Evolutionary conservation across 31 red algal genomes (phyloP).

Genomic region (Porphyra umbilicalis): DNA sequence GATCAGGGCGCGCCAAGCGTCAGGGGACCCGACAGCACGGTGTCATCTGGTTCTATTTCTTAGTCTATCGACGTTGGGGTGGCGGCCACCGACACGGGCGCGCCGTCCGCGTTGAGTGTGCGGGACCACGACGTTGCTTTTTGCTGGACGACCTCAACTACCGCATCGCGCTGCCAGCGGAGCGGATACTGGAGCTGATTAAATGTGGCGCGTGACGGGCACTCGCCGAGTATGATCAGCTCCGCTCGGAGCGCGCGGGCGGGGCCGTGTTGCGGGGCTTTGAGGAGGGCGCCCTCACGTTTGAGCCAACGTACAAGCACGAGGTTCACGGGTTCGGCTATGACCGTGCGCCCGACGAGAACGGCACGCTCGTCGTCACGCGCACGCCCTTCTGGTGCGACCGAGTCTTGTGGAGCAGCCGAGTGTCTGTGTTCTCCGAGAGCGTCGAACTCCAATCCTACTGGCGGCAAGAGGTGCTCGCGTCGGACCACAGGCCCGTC

Average conservation of each 20-base stretch:
- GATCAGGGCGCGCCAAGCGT: too few species aligned
- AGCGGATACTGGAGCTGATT: constrained; percentile 58
- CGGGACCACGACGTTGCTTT: constrained; percentile 95
- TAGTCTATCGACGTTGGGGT: background rate
- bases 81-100: background rate
- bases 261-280: constrained; percentile 70
- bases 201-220: constrained; percentile 47
- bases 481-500: constrained; percentile 92
- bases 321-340: constrained; percentile 64
- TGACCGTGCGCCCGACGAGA: constrained; percentile 29
- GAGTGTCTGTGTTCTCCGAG: background rate
- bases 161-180: constrained; percentile 58
- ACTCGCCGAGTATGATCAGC: constrained; percentile 63
- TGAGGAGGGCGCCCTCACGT: constrained; percentile 59
- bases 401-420: constrained; percentile 69
- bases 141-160: constrained; percentile 97
- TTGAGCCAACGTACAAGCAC: constrained; percentile 93
- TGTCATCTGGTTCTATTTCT: too few species aligned
- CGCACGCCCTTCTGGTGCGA: constrained; percentile 88
- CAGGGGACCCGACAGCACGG: too few species aligned
- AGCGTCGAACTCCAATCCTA: constrained; percentile 12
- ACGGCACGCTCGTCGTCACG: constrained; percentile 27
- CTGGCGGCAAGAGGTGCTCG: constrained; percentile 50
- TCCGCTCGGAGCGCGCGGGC: constrained; percentile 36
- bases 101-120: constrained; percentile 12